Evolutionary conservation across 257 asterid genomes (phyloP), one percentile per base, ranked within the genome.

Genomic region (Plantago ovata): DNA sequence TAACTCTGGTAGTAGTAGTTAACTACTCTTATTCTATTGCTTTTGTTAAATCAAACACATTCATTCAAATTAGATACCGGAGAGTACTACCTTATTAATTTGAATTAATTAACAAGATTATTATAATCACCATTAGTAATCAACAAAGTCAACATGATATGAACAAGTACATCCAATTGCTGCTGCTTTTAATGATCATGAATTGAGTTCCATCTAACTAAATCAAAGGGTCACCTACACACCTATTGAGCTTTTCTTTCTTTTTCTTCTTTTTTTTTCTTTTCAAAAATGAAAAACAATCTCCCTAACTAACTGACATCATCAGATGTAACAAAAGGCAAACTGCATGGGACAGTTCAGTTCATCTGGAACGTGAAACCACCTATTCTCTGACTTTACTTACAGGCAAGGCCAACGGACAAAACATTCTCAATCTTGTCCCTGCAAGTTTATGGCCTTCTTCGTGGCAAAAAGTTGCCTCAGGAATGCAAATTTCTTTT

Each of bases 401-500:
- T 16, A 2, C 13, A n/a, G 50, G 16, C 20, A 47, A 47, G 28
- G 15, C 13, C 36, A 28, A 3, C 7, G 36, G 6, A 28, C 7
- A 28, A 28, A 28, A 28, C 36, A 1, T 48, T n/a, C 40, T 42
- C 61, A 54, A 58, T 67, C 71, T 69, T 13, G 50, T 61, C 54
- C 77, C 63, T 80, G 81, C 36, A 82, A 76, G 78, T 74, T 87
- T 70, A 82, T 75, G 66, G 81, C 79, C 89, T 87, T 91, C 81
- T 91, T 91, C 36, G 81, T 86, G 43, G 95, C 94, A 57, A 91
- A 91, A 41, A 91, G 90, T 53, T 91, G 96, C 54, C 98, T 89
- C 47, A 91, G 60, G 66, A 91, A 91, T 6, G 95, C 87, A 48
- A 91, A 87, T 68, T 64, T 87, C 66, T 96, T 95, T 72, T 81